Percentiles rank a stretch among this genome's conserved stretches.
Conservation (phyloP, 2,329 filamentous ascomycete genomes). For the Meredithiella fracta region DNA sequence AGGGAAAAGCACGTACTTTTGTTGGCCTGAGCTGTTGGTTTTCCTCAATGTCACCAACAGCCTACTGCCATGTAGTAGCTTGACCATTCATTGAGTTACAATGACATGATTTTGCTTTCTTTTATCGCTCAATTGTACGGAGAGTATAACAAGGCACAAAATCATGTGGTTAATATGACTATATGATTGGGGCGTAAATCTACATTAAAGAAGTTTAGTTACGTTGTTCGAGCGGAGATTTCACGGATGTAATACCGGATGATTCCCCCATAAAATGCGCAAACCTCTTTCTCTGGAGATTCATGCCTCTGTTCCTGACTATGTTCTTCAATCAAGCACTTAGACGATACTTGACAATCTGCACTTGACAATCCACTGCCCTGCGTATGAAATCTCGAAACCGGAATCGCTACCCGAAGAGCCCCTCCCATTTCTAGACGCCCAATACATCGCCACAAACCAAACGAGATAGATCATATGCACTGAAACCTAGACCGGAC, state of each 20-base stretch:
- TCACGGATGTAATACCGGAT: no score
- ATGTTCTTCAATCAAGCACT: background rate
- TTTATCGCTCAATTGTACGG: background rate
- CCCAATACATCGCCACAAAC: background rate
- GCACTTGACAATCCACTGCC: background rate
- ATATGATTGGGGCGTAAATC: background rate
- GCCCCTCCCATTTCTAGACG: background rate
- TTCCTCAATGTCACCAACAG: background rate
- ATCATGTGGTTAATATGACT: background rate
- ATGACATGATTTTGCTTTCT: background rate
- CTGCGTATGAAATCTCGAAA: background rate
- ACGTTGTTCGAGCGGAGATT: no score
- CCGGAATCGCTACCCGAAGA: background rate
- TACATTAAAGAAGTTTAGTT: background rate
- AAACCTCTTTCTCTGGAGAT: background rate
- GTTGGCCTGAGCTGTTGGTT: constrained; percentile 1
- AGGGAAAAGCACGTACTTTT: background rate
- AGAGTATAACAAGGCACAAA: background rate
- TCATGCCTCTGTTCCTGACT: background rate
- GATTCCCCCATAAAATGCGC: no score
- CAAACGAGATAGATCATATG: no score
- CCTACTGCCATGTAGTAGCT: background rate
- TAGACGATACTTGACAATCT: background rate
- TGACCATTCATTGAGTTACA: background rate
- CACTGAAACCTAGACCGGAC: no score